Percentiles rank a stretch among this genome's conserved stretches.
Evolutionary conservation across 805 yeast species (phyloP).

Genomic region (Candida fluviatilis): DNA sequence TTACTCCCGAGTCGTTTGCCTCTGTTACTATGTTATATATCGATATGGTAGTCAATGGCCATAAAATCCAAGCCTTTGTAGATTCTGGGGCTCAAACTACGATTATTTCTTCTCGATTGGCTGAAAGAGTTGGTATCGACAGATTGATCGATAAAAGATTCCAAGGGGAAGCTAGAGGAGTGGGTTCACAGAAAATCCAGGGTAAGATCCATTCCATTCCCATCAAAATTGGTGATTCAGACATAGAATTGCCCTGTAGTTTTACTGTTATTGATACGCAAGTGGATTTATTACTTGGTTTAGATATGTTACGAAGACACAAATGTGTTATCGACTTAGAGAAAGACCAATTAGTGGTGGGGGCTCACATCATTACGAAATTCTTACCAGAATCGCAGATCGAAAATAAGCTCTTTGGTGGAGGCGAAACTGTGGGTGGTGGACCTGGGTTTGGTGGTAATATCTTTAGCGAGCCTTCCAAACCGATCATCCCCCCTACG

Average conservation of each 20-base stretch:
- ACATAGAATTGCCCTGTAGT: slow-evolving; percentile 37
- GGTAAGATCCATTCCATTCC: slow-evolving; percentile 92
- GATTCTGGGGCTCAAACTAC: slow-evolving; percentile 96
- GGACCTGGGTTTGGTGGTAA: slow-evolving; percentile 32
- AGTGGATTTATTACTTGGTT: slow-evolving; percentile 76
- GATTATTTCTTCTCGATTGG: slow-evolving; percentile 72
- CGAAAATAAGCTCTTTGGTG: slow-evolving; percentile 31
- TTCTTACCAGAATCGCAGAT: slow-evolving; percentile 73
- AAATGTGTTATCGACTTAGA: slow-evolving; percentile 77
- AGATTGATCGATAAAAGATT: slow-evolving; percentile 77
- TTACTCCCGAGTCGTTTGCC: slow-evolving; percentile 87
- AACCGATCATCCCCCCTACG: slow-evolving; percentile 5
- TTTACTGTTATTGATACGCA: slow-evolving; percentile 53
- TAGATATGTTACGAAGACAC: slow-evolving; percentile 87
- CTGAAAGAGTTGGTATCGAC: slow-evolving; percentile 65
- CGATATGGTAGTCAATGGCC: slow-evolving; percentile 71
- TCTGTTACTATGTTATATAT: slow-evolving; percentile 81
- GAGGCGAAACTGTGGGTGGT: slow-evolving; percentile 11
- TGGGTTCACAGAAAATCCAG: slow-evolving; percentile 71
- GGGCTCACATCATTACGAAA: slow-evolving; percentile 65
- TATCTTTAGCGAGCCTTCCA: slow-evolving; percentile 14
- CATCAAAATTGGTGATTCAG: slow-evolving; percentile 60
- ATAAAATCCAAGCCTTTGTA: slow-evolving; percentile 83
- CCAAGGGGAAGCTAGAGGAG: slow-evolving; percentile 83
- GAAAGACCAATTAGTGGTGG: slow-evolving; percentile 57